Conservation (phyloP, 352 stramenopile species). For the Pythium sp. region DNA sequence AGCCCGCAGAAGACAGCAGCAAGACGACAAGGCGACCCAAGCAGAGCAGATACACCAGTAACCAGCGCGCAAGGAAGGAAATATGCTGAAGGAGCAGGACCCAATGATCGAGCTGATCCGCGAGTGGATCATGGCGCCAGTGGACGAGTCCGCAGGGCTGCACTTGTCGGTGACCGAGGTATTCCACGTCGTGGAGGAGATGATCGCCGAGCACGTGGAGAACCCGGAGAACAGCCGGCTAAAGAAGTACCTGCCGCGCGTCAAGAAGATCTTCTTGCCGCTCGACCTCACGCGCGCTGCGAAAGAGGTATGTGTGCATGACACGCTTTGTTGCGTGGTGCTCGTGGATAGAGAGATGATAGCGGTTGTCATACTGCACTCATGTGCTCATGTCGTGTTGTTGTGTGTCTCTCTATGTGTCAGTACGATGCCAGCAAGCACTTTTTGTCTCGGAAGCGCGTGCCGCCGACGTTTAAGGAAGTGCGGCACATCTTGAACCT, state of each 20-base stretch:
- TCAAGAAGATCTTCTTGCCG: slow-evolving; percentile 71
- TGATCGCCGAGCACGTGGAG: slow-evolving; percentile 71
- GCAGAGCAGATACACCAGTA: not conserved
- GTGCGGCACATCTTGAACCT: slow-evolving; percentile 85
- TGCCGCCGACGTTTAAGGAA: slow-evolving; percentile 84
- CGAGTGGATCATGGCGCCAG: slow-evolving; percentile 80
- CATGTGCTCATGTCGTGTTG: not conserved
- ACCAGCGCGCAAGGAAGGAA: not conserved
- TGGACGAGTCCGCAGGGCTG: slow-evolving; percentile 54
- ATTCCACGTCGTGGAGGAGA: slow-evolving; percentile 70
- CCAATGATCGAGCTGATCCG: slow-evolving; percentile 84
- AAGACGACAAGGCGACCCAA: no score
- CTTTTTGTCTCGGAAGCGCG: slow-evolving; percentile 73
- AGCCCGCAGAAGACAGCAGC: not conserved
- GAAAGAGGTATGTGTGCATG: slow-evolving; percentile 22
- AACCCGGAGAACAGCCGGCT: slow-evolving; percentile 40
- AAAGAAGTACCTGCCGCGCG: slow-evolving; percentile 55
- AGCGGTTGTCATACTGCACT: not conserved
- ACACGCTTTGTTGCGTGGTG: no score
- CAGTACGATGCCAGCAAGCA: slow-evolving; percentile 73
- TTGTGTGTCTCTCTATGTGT: not conserved
- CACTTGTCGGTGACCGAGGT: slow-evolving; percentile 65
- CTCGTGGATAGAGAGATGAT: not conserved
- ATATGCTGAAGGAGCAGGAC: slow-evolving; percentile 84
- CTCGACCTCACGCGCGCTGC: slow-evolving; percentile 66